Conservation (phyloP, 306 rosid species). For the Spatholobus suberectus region DNA sequence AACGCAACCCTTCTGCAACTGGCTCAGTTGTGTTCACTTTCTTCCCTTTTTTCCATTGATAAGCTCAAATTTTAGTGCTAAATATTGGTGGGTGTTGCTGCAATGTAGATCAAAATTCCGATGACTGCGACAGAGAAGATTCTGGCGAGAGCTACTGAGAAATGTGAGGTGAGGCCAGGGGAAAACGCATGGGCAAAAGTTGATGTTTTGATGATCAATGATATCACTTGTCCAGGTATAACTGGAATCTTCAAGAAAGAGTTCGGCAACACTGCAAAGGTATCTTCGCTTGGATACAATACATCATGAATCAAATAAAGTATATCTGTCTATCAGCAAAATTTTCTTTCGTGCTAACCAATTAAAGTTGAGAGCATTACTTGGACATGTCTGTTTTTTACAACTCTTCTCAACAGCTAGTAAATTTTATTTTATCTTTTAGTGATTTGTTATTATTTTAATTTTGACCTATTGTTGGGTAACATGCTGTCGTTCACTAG, state of each 20-base stretch:
- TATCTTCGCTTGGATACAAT: too few species aligned
- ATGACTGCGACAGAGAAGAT: conserved; percentile 90
- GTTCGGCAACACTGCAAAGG: conserved; percentile 81
- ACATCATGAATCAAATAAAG: too few species aligned
- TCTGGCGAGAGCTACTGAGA: conserved; percentile 72
- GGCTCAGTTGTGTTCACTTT: conserved; percentile 57
- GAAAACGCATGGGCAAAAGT: conserved; percentile 77
- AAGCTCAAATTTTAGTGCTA: background rate
- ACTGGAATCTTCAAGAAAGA: conserved; percentile 75
- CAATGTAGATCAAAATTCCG: conserved; percentile 59
- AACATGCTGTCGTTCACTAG: background rate
- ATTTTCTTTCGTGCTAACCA: background rate
- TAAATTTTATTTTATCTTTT: too few species aligned
- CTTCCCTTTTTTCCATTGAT: background rate
- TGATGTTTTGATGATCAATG: conserved; percentile 84
- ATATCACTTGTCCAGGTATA: conserved; percentile 84
- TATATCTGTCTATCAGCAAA: background rate
- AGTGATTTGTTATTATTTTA: background rate
- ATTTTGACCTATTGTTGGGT: background rate
- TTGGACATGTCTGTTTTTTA: too few species aligned
- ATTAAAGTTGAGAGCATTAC: background rate
- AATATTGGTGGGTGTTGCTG: background rate
- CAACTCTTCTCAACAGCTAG: too few species aligned
- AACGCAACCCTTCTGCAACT: conserved; percentile 65
- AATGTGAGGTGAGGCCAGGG: conserved; percentile 61